Evolutionary conservation across 2,329 filamentous ascomycete genomes (phyloP).

Genomic region (Colletotrichum sp.): DNA sequence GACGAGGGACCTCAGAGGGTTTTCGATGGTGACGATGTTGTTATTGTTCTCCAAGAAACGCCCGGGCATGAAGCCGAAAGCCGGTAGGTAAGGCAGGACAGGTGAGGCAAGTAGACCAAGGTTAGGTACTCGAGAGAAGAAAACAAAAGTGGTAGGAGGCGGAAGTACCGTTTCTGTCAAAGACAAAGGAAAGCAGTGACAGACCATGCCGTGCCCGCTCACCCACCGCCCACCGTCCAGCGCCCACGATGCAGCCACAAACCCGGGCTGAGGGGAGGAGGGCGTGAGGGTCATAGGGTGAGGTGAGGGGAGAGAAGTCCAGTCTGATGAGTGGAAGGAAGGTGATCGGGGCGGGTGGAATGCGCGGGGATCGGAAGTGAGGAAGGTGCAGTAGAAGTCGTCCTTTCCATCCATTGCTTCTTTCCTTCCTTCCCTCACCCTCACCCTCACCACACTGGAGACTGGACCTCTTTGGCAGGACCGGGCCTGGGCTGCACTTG

Average conservation of each 20-base stretch:
- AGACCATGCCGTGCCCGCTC: not conserved
- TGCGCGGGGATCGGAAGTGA: constrained; percentile 16
- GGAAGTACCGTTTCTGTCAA: not conserved
- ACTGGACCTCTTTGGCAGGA: not conserved
- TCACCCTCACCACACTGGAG: not conserved
- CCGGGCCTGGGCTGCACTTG: not conserved
- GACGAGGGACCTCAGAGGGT: not conserved
- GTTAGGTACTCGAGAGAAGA: not conserved
- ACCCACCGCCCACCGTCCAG: not conserved
- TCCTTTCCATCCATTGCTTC: not conserved
- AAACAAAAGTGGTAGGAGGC: not conserved
- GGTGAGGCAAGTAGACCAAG: not conserved
- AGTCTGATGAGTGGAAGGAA: not conserved
- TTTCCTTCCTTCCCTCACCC: not conserved
- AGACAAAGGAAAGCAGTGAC: not conserved
- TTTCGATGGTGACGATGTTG: not conserved
- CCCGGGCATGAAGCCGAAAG: not conserved
- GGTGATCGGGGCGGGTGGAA: constrained; percentile 19
- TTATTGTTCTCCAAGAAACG: not conserved
- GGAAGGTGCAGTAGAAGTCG: not conserved
- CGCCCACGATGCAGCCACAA: constrained; percentile 10
- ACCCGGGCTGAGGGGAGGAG: not conserved
- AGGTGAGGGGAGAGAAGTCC: not conserved
- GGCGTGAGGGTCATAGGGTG: not conserved
- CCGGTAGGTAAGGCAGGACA: not conserved